Base-by-base conservation (phyloP, 1,284 basidiomycete species). In the Ganoderma meredithae region DNA sequence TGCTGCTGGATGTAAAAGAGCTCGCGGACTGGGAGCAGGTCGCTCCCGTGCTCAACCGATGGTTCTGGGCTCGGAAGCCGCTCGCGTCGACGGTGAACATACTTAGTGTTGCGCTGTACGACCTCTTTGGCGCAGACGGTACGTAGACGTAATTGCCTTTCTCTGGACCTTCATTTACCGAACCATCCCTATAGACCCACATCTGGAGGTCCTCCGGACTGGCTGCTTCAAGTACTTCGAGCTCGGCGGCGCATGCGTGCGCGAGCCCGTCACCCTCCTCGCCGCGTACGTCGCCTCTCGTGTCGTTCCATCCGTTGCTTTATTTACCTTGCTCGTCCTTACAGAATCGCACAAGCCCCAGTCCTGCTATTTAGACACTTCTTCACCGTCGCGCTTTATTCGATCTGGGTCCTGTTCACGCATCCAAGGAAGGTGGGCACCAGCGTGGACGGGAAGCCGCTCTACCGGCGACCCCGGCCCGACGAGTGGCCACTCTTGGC, bases 191-290 rank as follows among this genome's bases (percentile, higher is more conserved):
- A 8, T 73, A 95, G 95, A 92, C 72, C 89, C 90, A 64, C 84
- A 87, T 62, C 87, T 99, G 9, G 89, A 86, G n/a, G 90, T 97
- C 0, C 89, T 99, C 15, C 87, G 95, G 69, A 91, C 90, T 44
- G 97, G 97, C 0, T 99, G 98, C 81, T 98, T 99, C 88, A 95
- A 95, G 78, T 99, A 99, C 82, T 98, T 99, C 77, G 95, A 98
- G 79, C 86, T 88, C 8, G 97, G 97, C 27, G 98, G 97, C 0
- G 90, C 95, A 75, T 95, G 95, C 76, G 81, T 99, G 64, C 86
- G 88, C 40, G 97, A 94, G 1, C 98, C 98, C 1, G 96, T 99
- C 15, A 92, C 90, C 4, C 85, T 97, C 19, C 88, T 96, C 22
- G 91, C 94, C 25, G 95, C 89, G 94, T 95, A 77, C 70, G 89